Evolutionary conservation across 2,329 filamentous ascomycete genomes (phyloP), one percentile per base, ranked within the genome.

Genomic region (Drechslerella dactyloides): DNA sequence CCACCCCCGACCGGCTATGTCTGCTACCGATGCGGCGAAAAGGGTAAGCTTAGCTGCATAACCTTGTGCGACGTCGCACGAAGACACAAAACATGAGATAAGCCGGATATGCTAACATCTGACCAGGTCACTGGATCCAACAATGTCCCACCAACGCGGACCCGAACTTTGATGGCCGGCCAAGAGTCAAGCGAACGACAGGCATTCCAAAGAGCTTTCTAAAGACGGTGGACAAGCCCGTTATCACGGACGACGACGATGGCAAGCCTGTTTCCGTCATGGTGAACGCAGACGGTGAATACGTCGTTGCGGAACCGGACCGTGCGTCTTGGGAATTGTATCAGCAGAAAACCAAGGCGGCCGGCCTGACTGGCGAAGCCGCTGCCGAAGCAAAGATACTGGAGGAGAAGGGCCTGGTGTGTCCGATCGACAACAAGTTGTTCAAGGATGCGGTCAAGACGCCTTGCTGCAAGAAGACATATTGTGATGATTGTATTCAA

Each of bases 371-470:
- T 52, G 89, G 91, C 44, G 89, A 91, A 63, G 87, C 92, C 80
- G 91, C 93, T 79, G 89, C 87, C 70, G 87, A 87, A 59, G 68
- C 60, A 53, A 65, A 54, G 48, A 10, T 65, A 57, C 60, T 72
- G 51, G 68, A 72, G 60, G 86, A 87, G 74, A 85, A 88, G 76
- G 90, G 88, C 78, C 84, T 99, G 79, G 89, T 94, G 81, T 99
- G 94, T 84, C 86, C 92, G 75, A 90, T 97, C 84, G 94, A 97
- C 87, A 96, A 96, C 82, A 93, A 91, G 81, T 89, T 96, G 86
- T 97, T 97, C 83, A 89, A 96, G 87, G 91, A 97, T 81, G 93
- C 94, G 85, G 94, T 96, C 85, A 96, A 96, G 86, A 97, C 94
- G 79, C 93, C 94, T 76, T 99, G 94, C 86, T 99, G 94, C 85